Percentiles rank a stretch among this genome's conserved stretches.
Evolutionary conservation across 805 yeast genomes (phyloP).

Genomic region (Wickerhamomyces bisporus): DNA sequence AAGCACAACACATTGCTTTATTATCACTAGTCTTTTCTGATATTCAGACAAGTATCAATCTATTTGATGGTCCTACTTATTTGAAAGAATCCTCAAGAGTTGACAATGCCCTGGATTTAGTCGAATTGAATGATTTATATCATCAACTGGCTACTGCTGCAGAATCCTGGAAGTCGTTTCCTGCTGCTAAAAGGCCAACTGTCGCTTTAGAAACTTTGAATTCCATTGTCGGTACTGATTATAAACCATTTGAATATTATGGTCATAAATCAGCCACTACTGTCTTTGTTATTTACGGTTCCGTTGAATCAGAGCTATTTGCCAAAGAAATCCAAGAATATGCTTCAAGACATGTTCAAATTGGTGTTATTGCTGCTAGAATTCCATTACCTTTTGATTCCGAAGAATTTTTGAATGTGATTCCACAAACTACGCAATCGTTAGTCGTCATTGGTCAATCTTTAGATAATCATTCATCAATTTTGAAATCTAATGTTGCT

Average conservation of each 20-base stretch:
- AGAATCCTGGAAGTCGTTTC: conserved; percentile 19
- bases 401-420: conserved; percentile 47
- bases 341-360: conserved; percentile 30
- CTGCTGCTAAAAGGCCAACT: conserved; percentile 35
- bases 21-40: conserved; percentile 61
- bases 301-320: conserved; percentile 57
- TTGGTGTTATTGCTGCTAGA: conserved; percentile 68
- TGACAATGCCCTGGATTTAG: conserved; percentile 38
- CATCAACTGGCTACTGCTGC: conserved; percentile 31
- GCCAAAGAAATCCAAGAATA: conserved; percentile 36
- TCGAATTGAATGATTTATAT: conserved; percentile 33
- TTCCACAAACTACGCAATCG: conserved; percentile 55
- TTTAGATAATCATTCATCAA: conserved; percentile 29
- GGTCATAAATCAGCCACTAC: conserved; percentile 62
- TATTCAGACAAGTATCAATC: conserved; percentile 51
- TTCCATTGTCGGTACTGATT: conserved; percentile 45
- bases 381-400: conserved; percentile 77
- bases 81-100: conserved; percentile 39
- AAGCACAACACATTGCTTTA: conserved; percentile 63
- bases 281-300: conserved; percentile 80
- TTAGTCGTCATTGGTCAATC: conserved; percentile 68
- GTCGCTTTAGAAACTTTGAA: conserved; percentile 48
- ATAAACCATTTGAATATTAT: conserved; percentile 61
- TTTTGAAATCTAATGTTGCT: conserved; percentile 65
- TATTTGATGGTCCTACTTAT: conserved; percentile 76